Evolutionary conservation across 805 yeast genomes (phyloP).

Genomic region (Metschnikowia sp.): DNA sequence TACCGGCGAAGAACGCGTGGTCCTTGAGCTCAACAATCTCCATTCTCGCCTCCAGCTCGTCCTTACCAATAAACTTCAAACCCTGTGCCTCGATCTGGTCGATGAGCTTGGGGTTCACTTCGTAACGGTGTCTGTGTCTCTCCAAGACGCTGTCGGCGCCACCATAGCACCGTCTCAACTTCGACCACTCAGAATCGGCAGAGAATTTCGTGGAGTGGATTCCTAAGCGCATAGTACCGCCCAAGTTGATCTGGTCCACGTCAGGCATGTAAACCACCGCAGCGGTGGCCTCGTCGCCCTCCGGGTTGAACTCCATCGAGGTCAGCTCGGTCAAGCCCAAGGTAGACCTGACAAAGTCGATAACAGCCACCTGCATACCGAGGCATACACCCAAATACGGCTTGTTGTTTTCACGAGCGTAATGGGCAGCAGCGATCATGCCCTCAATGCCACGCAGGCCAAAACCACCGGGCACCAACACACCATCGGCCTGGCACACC

Average conservation of each 20-base stretch:
- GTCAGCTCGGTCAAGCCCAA: constrained; percentile 66
- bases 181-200: constrained; percentile 60
- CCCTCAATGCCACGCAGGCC: constrained; percentile 98
- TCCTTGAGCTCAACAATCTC: constrained; percentile 82
- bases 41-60: constrained; percentile 88
- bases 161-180: constrained; percentile 76
- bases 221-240: constrained; percentile 99
- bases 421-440: constrained; percentile 93
- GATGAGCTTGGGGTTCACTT: constrained; percentile 85
- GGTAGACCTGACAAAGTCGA: constrained; percentile 83
- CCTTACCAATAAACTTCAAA: constrained; percentile 87
- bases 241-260: constrained; percentile 89
- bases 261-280: constrained; percentile 98
- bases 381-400: constrained; percentile 97
- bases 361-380: constrained; percentile 95
- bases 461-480: constrained; percentile 97
- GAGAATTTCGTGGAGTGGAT: constrained; percentile 85
- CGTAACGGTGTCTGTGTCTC: constrained; percentile 98
- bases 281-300: constrained; percentile 57
- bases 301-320: constrained; percentile 77
- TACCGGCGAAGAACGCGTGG: constrained; percentile 90
- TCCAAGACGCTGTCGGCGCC: constrained; percentile 66
- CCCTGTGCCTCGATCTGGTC: constrained; percentile 71
- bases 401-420: constrained; percentile 94
- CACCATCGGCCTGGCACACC: constrained; percentile 92